Evolutionary conservation across 2,329 filamentous ascomycete species (phyloP), one percentile per base, ranked within the genome.

Genomic region (Grosmannia clavigera): DNA sequence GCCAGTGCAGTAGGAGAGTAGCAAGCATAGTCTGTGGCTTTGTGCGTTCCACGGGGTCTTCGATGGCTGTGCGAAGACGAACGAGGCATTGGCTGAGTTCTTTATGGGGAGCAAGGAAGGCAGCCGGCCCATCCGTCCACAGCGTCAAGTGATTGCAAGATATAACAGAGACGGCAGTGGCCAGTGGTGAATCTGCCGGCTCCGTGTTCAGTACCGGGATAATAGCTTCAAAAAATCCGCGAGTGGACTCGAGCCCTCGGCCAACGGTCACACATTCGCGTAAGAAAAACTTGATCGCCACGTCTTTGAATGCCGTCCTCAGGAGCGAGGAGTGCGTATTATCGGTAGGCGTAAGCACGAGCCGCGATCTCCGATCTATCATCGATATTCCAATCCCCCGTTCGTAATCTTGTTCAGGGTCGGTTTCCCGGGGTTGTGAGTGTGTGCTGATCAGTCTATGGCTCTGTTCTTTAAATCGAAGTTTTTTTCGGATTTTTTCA

Each of bases 1-100:
- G 55, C 55, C 55, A 57, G 43, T 57, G 55, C 40, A 57, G 55
- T 6, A 57, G 43, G 16, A 57, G 55, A n/a, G 55, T 27, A 29
- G 55, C 55, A 5, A 57, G 55, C 14, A 50, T 57, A 16, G 55
- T 57, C 16, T 57, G 55, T 11, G 55, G 55, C 16, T 57, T 48
- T 25, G 25, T 50, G 25, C 55, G 25, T 10, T 57, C 55, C 38
- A 35, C 55, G 40, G 55, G 55, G 29, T 57, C 55, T 29, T 57
- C 40, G 40, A 50, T n/a, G 27, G 55, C 55, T 14, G 14, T 19
- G 40, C 55, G 43, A 14, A 57, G 55, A 57, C 55, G 25, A 31
- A 35, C 43, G 40, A 57, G 27, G 27, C 38, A 48, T 7, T 33
- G 40, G 40, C 55, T 19, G 5, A 57, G 43, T 10, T 16, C 55